These are phyloP conservation scores for Harrya chromipes DNA, from an alignment of 768 basidiomycete genomes.

Conservation along the genomic window DNA sequence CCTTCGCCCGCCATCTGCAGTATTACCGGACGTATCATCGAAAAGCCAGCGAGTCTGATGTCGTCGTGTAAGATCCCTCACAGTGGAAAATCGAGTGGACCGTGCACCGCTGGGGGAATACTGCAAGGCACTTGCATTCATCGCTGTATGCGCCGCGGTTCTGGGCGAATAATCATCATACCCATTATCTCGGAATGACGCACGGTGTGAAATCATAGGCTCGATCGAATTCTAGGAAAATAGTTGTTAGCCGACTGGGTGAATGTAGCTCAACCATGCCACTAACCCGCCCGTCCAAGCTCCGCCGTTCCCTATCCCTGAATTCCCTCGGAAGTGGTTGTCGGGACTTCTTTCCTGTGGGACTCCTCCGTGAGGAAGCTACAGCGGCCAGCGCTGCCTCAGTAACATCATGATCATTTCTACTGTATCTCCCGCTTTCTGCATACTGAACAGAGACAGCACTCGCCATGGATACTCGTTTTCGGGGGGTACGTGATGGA, in stretches of 20 bases:
- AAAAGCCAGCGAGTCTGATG: slow-evolving; percentile 55
- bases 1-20: slow-evolving; percentile 39
- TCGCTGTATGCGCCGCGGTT: slow-evolving; percentile 23
- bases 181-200: slow-evolving; percentile 21
- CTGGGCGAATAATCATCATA: slow-evolving; percentile 23
- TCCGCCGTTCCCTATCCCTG: slow-evolving; percentile 34
- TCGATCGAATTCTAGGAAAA: slow-evolving; percentile 30
- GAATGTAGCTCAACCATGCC: background rate
- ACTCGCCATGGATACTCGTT: slow-evolving; percentile 39
- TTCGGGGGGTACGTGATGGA: slow-evolving; percentile 40
- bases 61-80: slow-evolving; percentile 45
- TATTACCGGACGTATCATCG: slow-evolving; percentile 40
- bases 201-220: slow-evolving; percentile 39
- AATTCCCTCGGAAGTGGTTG: slow-evolving; percentile 55
- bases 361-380: slow-evolving; percentile 53
- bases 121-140: slow-evolving; percentile 21
- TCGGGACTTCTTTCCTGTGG: slow-evolving; percentile 42
- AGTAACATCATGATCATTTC: slow-evolving; percentile 39
- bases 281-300: slow-evolving; percentile 43
- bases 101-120: slow-evolving; percentile 31
- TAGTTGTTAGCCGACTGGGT: background rate
- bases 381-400: slow-evolving; percentile 61
- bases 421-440: slow-evolving; percentile 22
- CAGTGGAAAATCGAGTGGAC: slow-evolving; percentile 41
- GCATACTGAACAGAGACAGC: slow-evolving; percentile 28